Conservation (phyloP, 2,329 filamentous ascomycete genomes). For the Bipolaris cookei region DNA sequence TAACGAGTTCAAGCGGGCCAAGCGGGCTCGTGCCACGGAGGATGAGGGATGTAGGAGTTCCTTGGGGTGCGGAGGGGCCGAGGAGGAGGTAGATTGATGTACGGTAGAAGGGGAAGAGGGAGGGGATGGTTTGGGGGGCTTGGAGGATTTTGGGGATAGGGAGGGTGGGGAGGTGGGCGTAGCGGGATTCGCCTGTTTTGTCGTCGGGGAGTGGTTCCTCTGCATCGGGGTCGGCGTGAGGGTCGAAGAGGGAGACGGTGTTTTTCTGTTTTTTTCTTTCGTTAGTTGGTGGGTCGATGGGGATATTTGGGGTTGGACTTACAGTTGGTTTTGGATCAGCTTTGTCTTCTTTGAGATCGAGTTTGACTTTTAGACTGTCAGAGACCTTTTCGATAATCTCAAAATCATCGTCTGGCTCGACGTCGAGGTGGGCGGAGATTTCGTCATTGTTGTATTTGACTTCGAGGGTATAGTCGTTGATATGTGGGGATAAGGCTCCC, state of each 20-base stretch:
- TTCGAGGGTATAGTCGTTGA: conserved; percentile 68
- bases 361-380: conserved; percentile 56
- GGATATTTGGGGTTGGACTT: conserved; percentile 5
- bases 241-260: conserved; percentile 67
- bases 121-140: conserved; percentile 66
- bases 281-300: conserved; percentile 15
- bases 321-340: conserved; percentile 14
- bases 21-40: conserved; percentile 64
- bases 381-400: conserved; percentile 66
- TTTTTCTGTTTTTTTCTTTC: conserved; percentile 40
- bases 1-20: conserved; percentile 67
- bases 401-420: conserved; percentile 58
- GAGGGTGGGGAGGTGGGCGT: conserved; percentile 61
- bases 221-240: conserved; percentile 54
- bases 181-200: conserved; percentile 46
- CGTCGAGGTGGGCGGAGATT: conserved; percentile 9
- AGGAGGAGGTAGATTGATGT: conserved; percentile 71
- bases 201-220: conserved; percentile 36
- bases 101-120: conserved; percentile 71
- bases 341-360: conserved; percentile 27
- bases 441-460: conserved; percentile 61
- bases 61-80: conserved; percentile 56
- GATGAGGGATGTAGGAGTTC: conserved; percentile 61
- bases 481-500: conserved; percentile 69
- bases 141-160: conserved; percentile 65